These are phyloP conservation scores for Paecilomyces niveus DNA, from an alignment of 2,329 filamentous ascomycete species.

Conservation along the genomic window DNA sequence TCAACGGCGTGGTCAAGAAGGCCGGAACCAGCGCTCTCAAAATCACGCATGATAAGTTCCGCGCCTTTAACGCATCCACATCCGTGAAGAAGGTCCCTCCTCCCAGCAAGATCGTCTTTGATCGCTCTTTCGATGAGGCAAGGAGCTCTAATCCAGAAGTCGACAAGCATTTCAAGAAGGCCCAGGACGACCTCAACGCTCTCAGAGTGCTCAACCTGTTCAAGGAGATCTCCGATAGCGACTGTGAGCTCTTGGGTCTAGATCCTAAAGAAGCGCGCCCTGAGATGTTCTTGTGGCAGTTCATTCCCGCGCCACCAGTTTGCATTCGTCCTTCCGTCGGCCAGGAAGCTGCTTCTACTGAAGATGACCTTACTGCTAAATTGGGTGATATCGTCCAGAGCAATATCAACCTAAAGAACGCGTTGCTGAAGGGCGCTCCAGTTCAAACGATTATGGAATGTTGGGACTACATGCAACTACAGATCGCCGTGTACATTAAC, in stretches of 20 bases:
- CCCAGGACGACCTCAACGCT: slow-evolving; percentile 89
- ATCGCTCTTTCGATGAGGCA: slow-evolving; percentile 74
- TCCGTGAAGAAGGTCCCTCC: slow-evolving; percentile 78
- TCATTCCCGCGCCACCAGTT: slow-evolving; percentile 85
- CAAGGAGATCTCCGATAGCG: slow-evolving; percentile 72
- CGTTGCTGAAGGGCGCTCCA: slow-evolving; percentile 73
- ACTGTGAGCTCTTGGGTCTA: slow-evolving; percentile 87
- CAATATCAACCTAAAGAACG: slow-evolving; percentile 77
- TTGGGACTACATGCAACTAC: slow-evolving; percentile 93
- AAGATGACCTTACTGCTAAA: slow-evolving; percentile 95
- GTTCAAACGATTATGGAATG: slow-evolving; percentile 92
- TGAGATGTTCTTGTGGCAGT: slow-evolving; percentile 98
- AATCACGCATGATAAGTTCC: slow-evolving; percentile 88
- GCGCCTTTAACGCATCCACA: slow-evolving; percentile 79
- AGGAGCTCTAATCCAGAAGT: slow-evolving; percentile 72
- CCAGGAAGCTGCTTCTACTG: slow-evolving; percentile 86
- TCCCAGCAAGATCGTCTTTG: slow-evolving; percentile 73
- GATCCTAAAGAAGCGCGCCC: slow-evolving; percentile 80
- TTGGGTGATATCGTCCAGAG: slow-evolving; percentile 94
- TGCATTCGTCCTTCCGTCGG: slow-evolving; percentile 90
- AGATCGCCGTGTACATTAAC: slow-evolving; percentile 97
- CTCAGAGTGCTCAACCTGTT: slow-evolving; percentile 85
- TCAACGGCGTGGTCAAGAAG: slow-evolving; percentile 91
- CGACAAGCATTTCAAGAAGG: slow-evolving; percentile 85
- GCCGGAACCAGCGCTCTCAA: slow-evolving; percentile 75